phyloP scores from a whole-genome alignment of 306 rosid species.

The Quercus berberidifolia region DNA sequence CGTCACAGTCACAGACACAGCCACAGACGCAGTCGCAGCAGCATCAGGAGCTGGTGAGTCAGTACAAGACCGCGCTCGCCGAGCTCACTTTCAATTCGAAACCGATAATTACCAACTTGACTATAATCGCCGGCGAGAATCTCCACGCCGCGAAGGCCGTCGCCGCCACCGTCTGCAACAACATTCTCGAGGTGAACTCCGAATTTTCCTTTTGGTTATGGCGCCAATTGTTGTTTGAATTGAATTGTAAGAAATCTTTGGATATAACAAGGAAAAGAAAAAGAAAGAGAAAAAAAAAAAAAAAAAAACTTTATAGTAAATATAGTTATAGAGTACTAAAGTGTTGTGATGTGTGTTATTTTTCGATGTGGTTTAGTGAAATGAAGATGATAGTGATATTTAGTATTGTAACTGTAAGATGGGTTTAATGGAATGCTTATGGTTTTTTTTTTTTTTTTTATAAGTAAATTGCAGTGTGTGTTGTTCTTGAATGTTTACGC shows the following conservation, averaged over 20 bases:
- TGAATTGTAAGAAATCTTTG: constrained; percentile 38
- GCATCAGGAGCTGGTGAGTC: constrained; percentile 72
- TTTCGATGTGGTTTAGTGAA: constrained; percentile 1
- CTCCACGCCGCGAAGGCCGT: constrained; percentile 60
- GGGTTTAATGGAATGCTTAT: constrained; percentile 29
- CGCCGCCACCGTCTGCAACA: constrained; percentile 58
- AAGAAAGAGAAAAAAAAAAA: neutral
- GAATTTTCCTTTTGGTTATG: constrained; percentile 39
- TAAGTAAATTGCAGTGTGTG: neutral
- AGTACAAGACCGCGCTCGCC: constrained; percentile 69
- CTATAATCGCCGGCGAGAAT: constrained; percentile 86
- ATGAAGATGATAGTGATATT: neutral
- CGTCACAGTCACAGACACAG: constrained; percentile 26
- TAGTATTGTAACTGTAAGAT: constrained; percentile 23
- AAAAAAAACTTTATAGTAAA: neutral
- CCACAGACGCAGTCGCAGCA: neutral
- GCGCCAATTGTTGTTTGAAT: constrained; percentile 35
- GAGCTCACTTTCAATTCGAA: constrained; percentile 92
- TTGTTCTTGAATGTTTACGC: constrained; percentile 7
- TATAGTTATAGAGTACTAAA: neutral
- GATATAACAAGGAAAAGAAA: constrained; percentile 16
- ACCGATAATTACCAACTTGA: constrained; percentile 83
- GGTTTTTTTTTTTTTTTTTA: neutral
- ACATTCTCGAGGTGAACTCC: constrained; percentile 92
- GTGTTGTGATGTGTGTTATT: no score